Conservation (phyloP, 1,139 yeast genomes). For the Maudiozyma humilis region DNA sequence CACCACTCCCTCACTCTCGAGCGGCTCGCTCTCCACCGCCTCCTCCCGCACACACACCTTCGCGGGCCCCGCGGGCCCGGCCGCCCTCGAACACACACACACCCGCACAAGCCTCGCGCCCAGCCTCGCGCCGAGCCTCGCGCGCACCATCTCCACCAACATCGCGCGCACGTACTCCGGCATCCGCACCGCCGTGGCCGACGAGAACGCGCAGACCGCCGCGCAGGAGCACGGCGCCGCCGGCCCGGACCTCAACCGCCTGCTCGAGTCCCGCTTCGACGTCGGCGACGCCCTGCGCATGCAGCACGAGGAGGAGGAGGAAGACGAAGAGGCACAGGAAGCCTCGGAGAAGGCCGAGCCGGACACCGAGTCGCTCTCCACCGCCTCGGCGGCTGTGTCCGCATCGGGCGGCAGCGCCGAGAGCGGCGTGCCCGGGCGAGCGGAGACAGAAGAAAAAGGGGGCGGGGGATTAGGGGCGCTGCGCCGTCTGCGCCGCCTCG, state of each 20-base stretch:
- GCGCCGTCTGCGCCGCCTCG: too few relatives aligned
- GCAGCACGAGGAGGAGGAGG: neutral
- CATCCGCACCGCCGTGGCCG: conserved; percentile 21
- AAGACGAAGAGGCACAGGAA: neutral
- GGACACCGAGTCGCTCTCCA: neutral
- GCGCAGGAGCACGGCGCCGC: conserved; percentile 5
- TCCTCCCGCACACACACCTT: neutral
- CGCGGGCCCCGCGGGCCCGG: neutral
- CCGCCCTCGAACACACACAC: neutral
- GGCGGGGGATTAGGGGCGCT: neutral
- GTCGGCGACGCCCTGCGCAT: conserved; percentile 26
- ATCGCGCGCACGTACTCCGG: conserved; percentile 5
- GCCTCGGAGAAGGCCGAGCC: neutral
- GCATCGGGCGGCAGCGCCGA: neutral
- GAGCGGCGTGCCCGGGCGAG: neutral
- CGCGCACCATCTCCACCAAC: neutral
- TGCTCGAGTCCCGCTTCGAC: conserved; percentile 23
- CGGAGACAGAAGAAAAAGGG: neutral
- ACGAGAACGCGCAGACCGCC: conserved; percentile 23
- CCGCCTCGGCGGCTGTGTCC: neutral
- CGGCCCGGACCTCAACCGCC: conserved; percentile 13
- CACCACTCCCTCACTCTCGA: neutral
- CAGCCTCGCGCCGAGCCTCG: neutral
- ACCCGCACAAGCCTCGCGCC: neutral
- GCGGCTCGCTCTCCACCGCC: neutral